Conservation (phyloP, 306 rosid genomes). For the Cucurbita pepo region DNA sequence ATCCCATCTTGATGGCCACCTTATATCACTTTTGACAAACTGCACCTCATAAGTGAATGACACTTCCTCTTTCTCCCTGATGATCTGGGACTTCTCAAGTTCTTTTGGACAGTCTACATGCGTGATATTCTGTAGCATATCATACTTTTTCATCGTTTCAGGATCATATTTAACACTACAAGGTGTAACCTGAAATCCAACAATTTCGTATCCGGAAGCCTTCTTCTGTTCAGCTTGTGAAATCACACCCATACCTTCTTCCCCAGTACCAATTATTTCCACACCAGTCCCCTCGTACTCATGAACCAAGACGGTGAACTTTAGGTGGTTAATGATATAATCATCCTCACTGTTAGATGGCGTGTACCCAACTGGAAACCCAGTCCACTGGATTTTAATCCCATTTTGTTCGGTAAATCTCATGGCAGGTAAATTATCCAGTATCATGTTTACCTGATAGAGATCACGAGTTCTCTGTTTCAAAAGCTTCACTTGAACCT, state of each 20-base stretch:
- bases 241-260: conserved; percentile 76
- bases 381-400: conserved; percentile 79
- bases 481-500: conserved; percentile 62
- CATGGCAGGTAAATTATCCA: conserved; percentile 86
- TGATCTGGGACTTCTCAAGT: conserved; percentile 53
- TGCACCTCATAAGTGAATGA: conserved; percentile 87
- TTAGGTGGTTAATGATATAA: conserved; percentile 82
- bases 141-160: conserved; percentile 34
- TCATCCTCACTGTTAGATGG: conserved; percentile 45
- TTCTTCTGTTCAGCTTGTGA: conserved; percentile 55
- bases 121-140: conserved; percentile 23
- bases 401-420: conserved; percentile 71
- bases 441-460: conserved; percentile 89
- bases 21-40: conserved; percentile 62
- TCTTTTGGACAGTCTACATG: conserved; percentile 43
- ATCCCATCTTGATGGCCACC: conserved; percentile 99
- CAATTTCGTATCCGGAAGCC: conserved; percentile 80
- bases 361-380: conserved; percentile 77
- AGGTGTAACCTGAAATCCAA: conserved; percentile 82
- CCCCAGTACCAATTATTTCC: conserved; percentile 83
- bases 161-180: conserved; percentile 59
- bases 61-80: conserved; percentile 60
- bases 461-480: conserved; percentile 84
- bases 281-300: conserved; percentile 77
- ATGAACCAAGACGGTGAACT: conserved; percentile 71